Conservation (phyloP, 345 rosid species). For the Salix arbutifolia region DNA sequence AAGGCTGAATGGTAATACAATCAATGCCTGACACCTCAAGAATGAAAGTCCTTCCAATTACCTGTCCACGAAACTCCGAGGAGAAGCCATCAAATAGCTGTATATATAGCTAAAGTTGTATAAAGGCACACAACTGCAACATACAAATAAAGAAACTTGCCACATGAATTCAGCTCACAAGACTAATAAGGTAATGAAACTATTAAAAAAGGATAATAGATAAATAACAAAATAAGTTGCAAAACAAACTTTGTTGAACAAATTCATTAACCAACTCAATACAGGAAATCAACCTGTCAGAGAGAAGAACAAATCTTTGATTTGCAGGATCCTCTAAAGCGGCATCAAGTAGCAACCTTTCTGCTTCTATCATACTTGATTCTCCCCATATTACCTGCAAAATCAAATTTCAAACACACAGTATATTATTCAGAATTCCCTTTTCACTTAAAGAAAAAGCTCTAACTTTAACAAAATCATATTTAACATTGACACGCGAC, state of each 20-base stretch:
- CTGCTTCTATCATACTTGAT: constrained; percentile 85
- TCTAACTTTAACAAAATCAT: no score
- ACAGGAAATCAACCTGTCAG: constrained; percentile 61
- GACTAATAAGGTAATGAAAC: not conserved
- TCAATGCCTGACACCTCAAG: constrained; percentile 36
- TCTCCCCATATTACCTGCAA: constrained; percentile 86
- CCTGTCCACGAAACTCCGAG: constrained; percentile 93
- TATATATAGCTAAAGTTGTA: constrained; percentile 82
- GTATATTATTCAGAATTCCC: no score
- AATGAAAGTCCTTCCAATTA: constrained; percentile 41
- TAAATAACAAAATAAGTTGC: not conserved
- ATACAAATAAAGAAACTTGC: not conserved
- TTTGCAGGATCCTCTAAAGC: constrained; percentile 78
- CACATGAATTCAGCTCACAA: no score
- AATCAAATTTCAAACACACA: not conserved
- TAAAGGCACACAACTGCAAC: constrained; percentile 83
- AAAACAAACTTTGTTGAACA: no score
- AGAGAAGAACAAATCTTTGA: constrained; percentile 84
- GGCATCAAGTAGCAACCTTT: constrained; percentile 65
- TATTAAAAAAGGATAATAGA: not conserved
- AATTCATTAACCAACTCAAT: no score
- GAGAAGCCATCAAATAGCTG: constrained; percentile 70
- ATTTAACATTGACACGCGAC: no score
- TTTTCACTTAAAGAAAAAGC: no score
- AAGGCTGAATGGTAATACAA: not conserved